Base-by-base conservation (phyloP, 768 basidiomycete species). In the Cystofilobasidium macerans region DNA sequence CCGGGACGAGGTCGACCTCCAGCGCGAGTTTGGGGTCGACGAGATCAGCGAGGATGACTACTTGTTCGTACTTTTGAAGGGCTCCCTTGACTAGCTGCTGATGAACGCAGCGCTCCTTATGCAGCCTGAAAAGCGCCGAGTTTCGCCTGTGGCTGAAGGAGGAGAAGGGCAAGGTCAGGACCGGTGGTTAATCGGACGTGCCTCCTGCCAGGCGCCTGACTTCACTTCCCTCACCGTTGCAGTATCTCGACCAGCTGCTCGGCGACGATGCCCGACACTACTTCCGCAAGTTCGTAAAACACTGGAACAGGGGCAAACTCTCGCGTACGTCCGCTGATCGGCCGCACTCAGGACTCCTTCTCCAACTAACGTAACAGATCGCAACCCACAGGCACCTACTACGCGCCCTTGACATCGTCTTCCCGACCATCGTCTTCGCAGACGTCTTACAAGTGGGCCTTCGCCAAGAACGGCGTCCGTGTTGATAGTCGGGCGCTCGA, bases 211-310 rank as follows among this genome's bases (percentile, higher is more conserved):
- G 6, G 26, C 13, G 18, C 11, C 40, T 28, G 3, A 35, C 32
- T n/a, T 20, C 7, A 1, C 32, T 16, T 16, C 2, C 45, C 22
- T 26, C 14, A 12, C 33, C n/a, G 14, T 38, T 26, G 32, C 38
- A 67, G 65, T 67, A 61, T 24, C 45, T 67, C 42, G 65, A 67
- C 43, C 58, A 67, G 22, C 60, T 68, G 30, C 42, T 61, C 0
- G 62, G 67, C 4, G 62, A 63, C 8, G 67, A 68, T 36, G 62
- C 67, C 20, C 61, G 62, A 1, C 43, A 56, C 20, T 68, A 68
- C 67, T 68, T 68, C 35, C 48, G 51, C 22, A 68, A 68, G 57
- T 68, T 68, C 42, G 67, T 68, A 4, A 68, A 68, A 40, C 45
- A 33, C 0, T 68, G 67, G 67, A 68, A 68, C 61, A 30, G 62